Conservation (phyloP, 2,329 filamentous ascomycete genomes). For the Atkinsonella texensis region DNA sequence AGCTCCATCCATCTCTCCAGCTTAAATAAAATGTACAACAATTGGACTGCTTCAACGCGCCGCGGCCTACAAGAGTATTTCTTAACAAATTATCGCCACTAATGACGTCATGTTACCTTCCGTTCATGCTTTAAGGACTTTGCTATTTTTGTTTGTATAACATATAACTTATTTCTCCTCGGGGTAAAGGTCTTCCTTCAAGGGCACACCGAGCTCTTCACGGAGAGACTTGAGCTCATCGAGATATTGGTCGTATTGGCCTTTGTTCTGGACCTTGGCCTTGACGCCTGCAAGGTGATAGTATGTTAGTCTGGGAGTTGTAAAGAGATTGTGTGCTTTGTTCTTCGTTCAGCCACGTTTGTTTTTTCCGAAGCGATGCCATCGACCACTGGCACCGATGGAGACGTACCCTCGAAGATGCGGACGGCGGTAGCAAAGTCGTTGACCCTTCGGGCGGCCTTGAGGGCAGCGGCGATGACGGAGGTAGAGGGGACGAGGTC, state of each 20-base stretch:
- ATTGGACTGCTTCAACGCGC: constrained; percentile 10
- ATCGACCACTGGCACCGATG: neutral
- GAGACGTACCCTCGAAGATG: constrained; percentile 81
- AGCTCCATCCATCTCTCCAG: constrained; percentile 16
- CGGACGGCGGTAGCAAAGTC: constrained; percentile 97
- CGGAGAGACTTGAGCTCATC: constrained; percentile 84
- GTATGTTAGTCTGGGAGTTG: neutral
- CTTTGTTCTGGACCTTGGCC: constrained; percentile 97
- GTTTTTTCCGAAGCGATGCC: too few species aligned
- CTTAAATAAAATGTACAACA: constrained; percentile 27
- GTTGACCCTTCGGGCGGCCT: constrained; percentile 90
- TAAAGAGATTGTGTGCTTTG: too few species aligned
- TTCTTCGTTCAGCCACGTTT: too few species aligned
- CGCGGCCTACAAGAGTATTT: constrained; percentile 2
- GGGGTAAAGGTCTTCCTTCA: constrained; percentile 91
- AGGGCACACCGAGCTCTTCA: constrained; percentile 81
- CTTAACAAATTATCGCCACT: constrained; percentile 1
- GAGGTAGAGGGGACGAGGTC: constrained; percentile 93
- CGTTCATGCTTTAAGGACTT: neutral
- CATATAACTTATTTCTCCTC: constrained; percentile 34
- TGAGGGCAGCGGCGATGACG: constrained; percentile 83
- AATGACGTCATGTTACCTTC: neutral
- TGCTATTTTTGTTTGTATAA: constrained; percentile 5
- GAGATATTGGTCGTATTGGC: constrained; percentile 94
- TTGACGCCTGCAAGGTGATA: constrained; percentile 60